Evolutionary conservation across 331 rosid genomes (phyloP), one percentile per base, ranked within the genome.

Genomic region (Acacia pycnantha): DNA sequence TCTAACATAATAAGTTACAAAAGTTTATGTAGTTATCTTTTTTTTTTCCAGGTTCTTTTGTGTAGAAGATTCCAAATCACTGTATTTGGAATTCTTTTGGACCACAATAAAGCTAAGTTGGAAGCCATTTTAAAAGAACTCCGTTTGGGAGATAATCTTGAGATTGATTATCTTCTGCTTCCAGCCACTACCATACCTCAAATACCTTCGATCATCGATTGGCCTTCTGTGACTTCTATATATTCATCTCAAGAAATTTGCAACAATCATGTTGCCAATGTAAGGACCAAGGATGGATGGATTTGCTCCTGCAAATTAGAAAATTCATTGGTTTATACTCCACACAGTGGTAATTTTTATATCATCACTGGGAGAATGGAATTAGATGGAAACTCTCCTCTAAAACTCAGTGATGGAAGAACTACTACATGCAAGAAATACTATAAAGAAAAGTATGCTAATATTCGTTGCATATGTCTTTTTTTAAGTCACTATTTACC

Each of bases 91-190:
- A 48, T 88, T 83, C 90, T 93, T 66, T 18, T 83, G 54, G 86
- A 88, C 67, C 84, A 66, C 66, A 77, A 86, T 37, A 77, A 46
- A 69, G 29, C 62, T 27, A 85, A 82, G 59, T 66, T 87, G 89
- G 69, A 33, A 29, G 73, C 79, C 29, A 79, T 44, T 77, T 35
- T 81, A 14, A 82, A 76, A 22, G 83, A 82, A 66, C 58, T 48
- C 58, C 71, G 10, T 72, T 72, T 61, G 43, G 81, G 84, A 81
- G 93, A 82, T 80, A 79, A 80, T 84, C 58, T 76, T 48, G 88
- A 74, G 84, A 74, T 89, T 50, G 98, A 95, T 82, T 93, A 87
- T 83, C 95, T 95, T 82, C 81, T 95, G 87, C 91, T 95, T 47
- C 98, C 98, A 11, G 81, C 89, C 44, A 61, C 70, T 27, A 69